These are phyloP conservation scores for Rhodotorula sp. DNA, from an alignment of 1,284 basidiomycete genomes.

Conservation along the genomic window DNA sequence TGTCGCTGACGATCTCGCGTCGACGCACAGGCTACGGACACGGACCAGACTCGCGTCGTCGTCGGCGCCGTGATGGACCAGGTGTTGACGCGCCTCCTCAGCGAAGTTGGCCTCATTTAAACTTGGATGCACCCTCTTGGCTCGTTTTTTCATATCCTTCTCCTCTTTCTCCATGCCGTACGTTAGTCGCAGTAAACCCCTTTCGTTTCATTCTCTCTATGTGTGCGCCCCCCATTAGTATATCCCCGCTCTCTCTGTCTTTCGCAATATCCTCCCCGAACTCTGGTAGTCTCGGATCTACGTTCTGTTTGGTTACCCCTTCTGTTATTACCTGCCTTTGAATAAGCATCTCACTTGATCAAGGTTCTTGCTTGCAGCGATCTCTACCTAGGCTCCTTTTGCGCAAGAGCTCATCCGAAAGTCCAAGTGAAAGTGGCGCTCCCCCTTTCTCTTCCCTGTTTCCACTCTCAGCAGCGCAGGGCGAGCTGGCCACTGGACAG, in stretches of 20 bases:
- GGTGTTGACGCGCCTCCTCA: constrained; percentile 19
- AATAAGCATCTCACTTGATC: too few species aligned
- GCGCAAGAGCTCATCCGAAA: neutral
- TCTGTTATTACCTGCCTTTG: neutral
- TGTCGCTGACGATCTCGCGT: too few species aligned
- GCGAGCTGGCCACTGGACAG: too few species aligned
- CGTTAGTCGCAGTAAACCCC: neutral
- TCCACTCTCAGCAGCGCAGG: too few species aligned
- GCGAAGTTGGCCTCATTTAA: constrained; percentile 30
- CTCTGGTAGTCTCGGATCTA: too few species aligned
- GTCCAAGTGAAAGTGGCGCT: too few species aligned
- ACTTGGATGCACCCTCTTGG: too few species aligned
- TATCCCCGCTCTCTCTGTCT: neutral
- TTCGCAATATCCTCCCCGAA: neutral
- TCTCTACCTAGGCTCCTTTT: too few species aligned
- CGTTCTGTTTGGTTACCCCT: too few species aligned
- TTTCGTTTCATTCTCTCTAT: neutral
- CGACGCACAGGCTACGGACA: constrained; percentile 29
- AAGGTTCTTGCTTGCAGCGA: too few species aligned
- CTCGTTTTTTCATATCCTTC: neutral
- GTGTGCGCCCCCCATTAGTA: neutral
- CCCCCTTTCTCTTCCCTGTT: too few species aligned
- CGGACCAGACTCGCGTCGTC: constrained; percentile 46
- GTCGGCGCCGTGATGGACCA: constrained; percentile 48
- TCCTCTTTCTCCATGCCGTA: neutral